Evolutionary conservation across 768 basidiomycete genomes (phyloP).

Genomic region (Kwoniella shandongensis): DNA sequence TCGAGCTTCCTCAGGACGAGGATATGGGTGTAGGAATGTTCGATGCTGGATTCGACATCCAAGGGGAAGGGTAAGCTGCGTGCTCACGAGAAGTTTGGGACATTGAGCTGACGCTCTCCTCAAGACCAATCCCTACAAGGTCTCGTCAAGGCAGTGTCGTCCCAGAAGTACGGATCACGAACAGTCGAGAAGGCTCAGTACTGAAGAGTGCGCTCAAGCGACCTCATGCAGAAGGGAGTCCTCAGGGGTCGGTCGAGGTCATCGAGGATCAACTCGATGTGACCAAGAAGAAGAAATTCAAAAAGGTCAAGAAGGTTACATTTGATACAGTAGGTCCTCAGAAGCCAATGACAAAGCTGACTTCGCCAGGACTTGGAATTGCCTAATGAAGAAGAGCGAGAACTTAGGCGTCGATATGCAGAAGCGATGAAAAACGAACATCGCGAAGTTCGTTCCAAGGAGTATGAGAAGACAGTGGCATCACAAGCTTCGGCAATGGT

Average conservation of each 20-base stretch:
- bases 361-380: constrained; percentile 23
- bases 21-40: background rate
- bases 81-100: background rate
- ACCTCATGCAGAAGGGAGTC: background rate
- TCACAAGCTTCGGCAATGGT: constrained; percentile 22
- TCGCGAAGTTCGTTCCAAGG: constrained; percentile 5
- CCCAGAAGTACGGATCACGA: background rate
- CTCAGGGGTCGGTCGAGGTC: constrained; percentile 1
- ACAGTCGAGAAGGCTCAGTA: background rate
- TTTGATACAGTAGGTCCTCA: constrained; percentile 19
- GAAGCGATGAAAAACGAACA: constrained; percentile 21
- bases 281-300: constrained; percentile 12
- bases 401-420: constrained; percentile 15
- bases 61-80: background rate
- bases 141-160: constrained; percentile 3
- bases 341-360: constrained; percentile 1
- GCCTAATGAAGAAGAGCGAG: constrained; percentile 11
- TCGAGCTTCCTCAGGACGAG: constrained; percentile 11
- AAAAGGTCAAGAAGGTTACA: constrained; percentile 18
- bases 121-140: background rate
- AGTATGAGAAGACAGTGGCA: constrained; percentile 15
- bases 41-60: constrained; percentile 1
- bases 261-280: constrained; percentile 9
- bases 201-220: background rate
- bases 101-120: background rate